These are phyloP conservation scores for Camelina laxa DNA, from an alignment of 345 rosid species.

Conservation along the genomic window DNA sequence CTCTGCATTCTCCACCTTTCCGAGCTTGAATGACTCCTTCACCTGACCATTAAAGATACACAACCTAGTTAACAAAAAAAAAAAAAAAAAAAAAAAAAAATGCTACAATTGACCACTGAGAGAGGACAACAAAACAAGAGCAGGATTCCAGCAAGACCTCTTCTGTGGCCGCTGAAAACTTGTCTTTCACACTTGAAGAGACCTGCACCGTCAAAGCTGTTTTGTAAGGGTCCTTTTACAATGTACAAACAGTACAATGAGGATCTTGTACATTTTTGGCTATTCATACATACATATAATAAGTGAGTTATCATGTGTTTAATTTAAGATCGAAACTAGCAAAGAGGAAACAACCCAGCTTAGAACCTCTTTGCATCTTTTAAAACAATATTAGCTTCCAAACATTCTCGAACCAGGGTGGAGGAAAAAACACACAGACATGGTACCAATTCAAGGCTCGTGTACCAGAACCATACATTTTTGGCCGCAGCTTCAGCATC, in stretches of 20 bases:
- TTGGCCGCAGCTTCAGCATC: slow-evolving; percentile 89
- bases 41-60: slow-evolving; percentile 53
- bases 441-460: background rate
- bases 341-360: background rate
- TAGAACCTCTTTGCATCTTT: background rate
- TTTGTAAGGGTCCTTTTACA: slow-evolving; percentile 22
- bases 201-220: slow-evolving; percentile 55
- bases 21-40: slow-evolving; percentile 65
- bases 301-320: too few species aligned
- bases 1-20: slow-evolving; percentile 54
- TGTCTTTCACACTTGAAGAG: slow-evolving; percentile 76
- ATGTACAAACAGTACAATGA: too few species aligned
- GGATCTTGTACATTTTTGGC: background rate
- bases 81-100: slow-evolving; percentile 2
- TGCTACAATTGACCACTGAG: background rate
- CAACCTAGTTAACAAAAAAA: slow-evolving; percentile 1
- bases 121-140: slow-evolving; percentile 2
- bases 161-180: slow-evolving; percentile 74
- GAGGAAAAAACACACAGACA: background rate
- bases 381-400: background rate
- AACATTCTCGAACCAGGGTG: background rate
- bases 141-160: slow-evolving; percentile 58
- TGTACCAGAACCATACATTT: slow-evolving; percentile 54
- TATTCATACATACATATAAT: background rate
- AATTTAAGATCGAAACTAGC: background rate